Percentiles rank a stretch among this genome's conserved stretches.
phyloP scores from a whole-genome alignment of 2,329 filamentous ascomycete genomes.

The Colletotrichum sojae region DNA sequence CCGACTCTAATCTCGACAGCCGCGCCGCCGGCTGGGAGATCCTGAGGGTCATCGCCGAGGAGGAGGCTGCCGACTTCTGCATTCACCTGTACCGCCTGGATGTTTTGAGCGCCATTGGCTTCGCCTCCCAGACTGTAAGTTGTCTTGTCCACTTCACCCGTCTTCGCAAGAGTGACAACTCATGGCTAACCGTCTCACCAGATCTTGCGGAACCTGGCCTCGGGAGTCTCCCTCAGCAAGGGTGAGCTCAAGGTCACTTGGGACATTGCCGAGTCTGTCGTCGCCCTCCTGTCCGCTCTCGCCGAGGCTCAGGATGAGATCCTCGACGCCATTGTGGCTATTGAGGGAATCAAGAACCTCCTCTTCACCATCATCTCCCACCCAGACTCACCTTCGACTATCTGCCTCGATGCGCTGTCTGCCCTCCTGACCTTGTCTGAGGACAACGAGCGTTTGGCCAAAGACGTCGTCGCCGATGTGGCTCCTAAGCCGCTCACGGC shows the following conservation, averaged over 20 bases:
- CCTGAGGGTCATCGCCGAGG: slow-evolving; percentile 70
- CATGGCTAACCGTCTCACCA: slow-evolving; percentile 44
- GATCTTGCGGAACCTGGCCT: slow-evolving; percentile 60
- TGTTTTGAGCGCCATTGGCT: slow-evolving; percentile 71
- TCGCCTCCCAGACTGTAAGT: slow-evolving; percentile 67
- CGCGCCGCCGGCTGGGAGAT: slow-evolving; percentile 78
- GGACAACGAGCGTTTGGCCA: slow-evolving; percentile 68
- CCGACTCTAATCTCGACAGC: slow-evolving; percentile 74
- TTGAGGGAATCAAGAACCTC: slow-evolving; percentile 64
- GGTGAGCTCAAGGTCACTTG: slow-evolving; percentile 68
- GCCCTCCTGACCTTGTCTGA: slow-evolving; percentile 73
- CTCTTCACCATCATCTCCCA: slow-evolving; percentile 67
- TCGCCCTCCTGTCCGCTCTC: slow-evolving; percentile 67
- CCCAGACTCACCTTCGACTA: slow-evolving; percentile 56
- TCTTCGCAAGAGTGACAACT: background rate
- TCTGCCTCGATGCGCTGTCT: slow-evolving; percentile 64
- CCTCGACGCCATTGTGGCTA: slow-evolving; percentile 66
- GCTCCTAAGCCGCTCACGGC: slow-evolving; percentile 63
- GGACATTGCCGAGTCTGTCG: slow-evolving; percentile 67
- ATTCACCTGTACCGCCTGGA: slow-evolving; percentile 75
- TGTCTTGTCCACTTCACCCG: slow-evolving; percentile 2
- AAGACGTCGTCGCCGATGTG: slow-evolving; percentile 66
- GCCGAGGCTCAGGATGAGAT: slow-evolving; percentile 74
- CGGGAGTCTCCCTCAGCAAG: slow-evolving; percentile 61
- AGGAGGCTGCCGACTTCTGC: slow-evolving; percentile 77